These are phyloP conservation scores for Daldinia bambusicola DNA, from an alignment of 495 filamentous ascomycete species.

Conservation along the genomic window DNA sequence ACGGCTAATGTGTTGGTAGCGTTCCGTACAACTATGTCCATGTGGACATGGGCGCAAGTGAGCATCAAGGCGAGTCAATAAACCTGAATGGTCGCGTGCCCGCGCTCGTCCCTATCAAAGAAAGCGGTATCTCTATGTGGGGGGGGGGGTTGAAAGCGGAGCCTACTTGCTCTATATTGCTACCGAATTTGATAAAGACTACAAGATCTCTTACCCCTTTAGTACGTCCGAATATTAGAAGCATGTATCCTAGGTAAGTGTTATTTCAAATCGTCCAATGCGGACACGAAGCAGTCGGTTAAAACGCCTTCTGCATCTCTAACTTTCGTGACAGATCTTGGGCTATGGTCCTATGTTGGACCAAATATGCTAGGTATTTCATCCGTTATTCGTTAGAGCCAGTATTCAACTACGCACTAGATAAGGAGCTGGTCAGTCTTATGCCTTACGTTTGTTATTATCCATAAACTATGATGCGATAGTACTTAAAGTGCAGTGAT, in stretches of 20 bases:
- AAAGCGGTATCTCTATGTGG: constrained; percentile 63
- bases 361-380: background rate
- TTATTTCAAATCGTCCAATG: background rate
- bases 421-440: background rate
- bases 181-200: constrained; percentile 75
- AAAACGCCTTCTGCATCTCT: background rate
- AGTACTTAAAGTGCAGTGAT: background rate
- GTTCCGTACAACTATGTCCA: background rate
- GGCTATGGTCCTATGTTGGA: background rate
- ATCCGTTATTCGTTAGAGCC: background rate
- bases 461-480: background rate
- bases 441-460: background rate
- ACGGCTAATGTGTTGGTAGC: background rate
- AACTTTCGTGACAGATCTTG: background rate
- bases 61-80: background rate
- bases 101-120: background rate
- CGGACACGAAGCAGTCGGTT: background rate
- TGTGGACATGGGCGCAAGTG: background rate
- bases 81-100: background rate
- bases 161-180: constrained; percentile 81
- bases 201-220: constrained; percentile 76
- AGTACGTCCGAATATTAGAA: constrained; percentile 48
- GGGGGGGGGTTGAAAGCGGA: constrained; percentile 80
- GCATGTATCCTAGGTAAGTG: background rate
- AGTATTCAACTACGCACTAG: background rate